Conservation (phyloP, 176 grass and related monocot genomes). For the Puya raimondii region DNA sequence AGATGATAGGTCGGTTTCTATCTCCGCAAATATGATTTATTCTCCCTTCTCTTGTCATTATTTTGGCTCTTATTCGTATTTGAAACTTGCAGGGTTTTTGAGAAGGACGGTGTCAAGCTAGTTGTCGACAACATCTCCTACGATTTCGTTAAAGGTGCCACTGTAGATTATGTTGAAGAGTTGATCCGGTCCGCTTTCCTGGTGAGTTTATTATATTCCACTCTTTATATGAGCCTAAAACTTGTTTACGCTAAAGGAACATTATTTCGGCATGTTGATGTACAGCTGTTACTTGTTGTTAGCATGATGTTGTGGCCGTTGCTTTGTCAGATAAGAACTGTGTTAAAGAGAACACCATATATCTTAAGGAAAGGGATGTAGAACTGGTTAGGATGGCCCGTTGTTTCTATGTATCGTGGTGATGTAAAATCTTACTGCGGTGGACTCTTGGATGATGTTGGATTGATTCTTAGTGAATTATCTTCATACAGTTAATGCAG, state of each 20-base stretch:
- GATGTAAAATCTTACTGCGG: no score
- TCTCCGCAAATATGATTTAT: not conserved
- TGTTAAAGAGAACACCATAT: no score
- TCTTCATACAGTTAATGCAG: no score
- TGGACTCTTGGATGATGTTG: no score
- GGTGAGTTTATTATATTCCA: slow-evolving; percentile 18
- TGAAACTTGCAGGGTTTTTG: slow-evolving; percentile 49
- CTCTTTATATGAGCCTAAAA: not conserved
- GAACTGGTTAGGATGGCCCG: no score
- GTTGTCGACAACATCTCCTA: slow-evolving; percentile 81
- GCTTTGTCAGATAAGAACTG: no score
- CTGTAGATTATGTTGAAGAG: slow-evolving; percentile 82
- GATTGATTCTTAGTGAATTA: no score
- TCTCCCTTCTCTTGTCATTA: not conserved
- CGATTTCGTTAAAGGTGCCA: slow-evolving; percentile 89
- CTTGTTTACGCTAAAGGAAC: not conserved
- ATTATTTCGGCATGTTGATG: no score
- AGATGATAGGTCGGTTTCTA: slow-evolving; percentile 32
- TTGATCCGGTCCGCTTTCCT: slow-evolving; percentile 73
- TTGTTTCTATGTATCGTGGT: no score
- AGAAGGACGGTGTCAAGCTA: slow-evolving; percentile 70
- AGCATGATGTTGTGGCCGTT: no score
- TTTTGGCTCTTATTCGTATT: not conserved
- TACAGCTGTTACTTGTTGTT: no score
- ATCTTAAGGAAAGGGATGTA: no score